phyloP scores from a whole-genome alignment of 257 asterid genomes.

The Ophiorrhiza pumila region DNA sequence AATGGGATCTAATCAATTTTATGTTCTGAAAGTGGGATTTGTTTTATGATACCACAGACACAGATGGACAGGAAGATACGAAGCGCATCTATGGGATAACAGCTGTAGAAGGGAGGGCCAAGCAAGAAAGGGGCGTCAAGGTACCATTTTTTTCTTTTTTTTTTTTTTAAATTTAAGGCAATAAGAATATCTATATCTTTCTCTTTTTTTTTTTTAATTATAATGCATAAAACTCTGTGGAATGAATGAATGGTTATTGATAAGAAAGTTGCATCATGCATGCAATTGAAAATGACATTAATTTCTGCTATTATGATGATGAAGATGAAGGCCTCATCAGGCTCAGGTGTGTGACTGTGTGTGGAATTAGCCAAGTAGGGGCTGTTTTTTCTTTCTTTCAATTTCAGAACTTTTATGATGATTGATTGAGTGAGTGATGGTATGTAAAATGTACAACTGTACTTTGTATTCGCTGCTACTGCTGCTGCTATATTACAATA shows the following conservation, averaged over 20 bases:
- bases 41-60: slow-evolving; percentile 56
- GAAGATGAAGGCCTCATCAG: no score
- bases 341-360: slow-evolving; percentile 11
- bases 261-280: slow-evolving; percentile 36
- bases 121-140: slow-evolving; percentile 99
- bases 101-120: slow-evolving; percentile 99
- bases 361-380: no score
- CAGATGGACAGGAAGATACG: slow-evolving; percentile 99
- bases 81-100: slow-evolving; percentile 99
- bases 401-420: slow-evolving; percentile 42
- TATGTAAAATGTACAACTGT: slow-evolving; percentile 30
- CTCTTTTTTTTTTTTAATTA: no score
- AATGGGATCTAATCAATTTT: slow-evolving; percentile 9
- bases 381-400: slow-evolving; percentile 19
- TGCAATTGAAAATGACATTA: slow-evolving; percentile 25
- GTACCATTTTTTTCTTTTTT: slow-evolving; percentile 29
- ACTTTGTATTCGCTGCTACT: slow-evolving; percentile 12
- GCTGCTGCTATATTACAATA: no score
- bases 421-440: slow-evolving; percentile 60
- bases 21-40: slow-evolving; percentile 4
- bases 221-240: slow-evolving; percentile 12
- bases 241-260: slow-evolving; percentile 6
- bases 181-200: background rate
- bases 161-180: background rate
- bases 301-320: slow-evolving; percentile 13